Evolutionary conservation across 1,284 basidiomycete genomes (phyloP).

Genomic region (Cryptococcus depauperatus): DNA sequence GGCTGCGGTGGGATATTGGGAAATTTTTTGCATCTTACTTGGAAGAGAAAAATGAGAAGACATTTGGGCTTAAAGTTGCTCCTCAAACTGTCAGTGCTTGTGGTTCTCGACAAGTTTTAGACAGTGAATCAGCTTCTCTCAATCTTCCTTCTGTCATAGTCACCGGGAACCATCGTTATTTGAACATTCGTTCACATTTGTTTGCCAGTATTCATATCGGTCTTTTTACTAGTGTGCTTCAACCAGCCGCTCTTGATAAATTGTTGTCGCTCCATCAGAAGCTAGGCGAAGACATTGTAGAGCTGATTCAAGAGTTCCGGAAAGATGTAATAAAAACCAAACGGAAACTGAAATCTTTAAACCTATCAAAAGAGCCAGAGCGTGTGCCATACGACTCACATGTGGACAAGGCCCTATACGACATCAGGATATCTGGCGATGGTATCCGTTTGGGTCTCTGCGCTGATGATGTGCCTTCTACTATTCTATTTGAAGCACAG

Average conservation of each 20-base stretch:
- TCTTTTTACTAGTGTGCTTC: slow-evolving; percentile 39
- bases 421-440: slow-evolving; percentile 24
- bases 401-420: slow-evolving; percentile 9
- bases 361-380: neutral
- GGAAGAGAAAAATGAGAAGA: slow-evolving; percentile 9
- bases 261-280: slow-evolving; percentile 38
- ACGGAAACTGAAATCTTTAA: neutral
- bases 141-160: slow-evolving; percentile 21
- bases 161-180: slow-evolving; percentile 13
- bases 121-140: slow-evolving; percentile 22
- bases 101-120: slow-evolving; percentile 18
- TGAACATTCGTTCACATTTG: slow-evolving; percentile 9
- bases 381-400: neutral
- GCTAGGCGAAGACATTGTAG: slow-evolving; percentile 31
- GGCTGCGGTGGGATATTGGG: slow-evolving; percentile 39
- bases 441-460: slow-evolving; percentile 36
- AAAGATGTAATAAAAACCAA: slow-evolving; percentile 11
- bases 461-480: slow-evolving; percentile 38
- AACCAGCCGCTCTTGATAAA: slow-evolving; percentile 40
- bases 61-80: slow-evolving; percentile 26
- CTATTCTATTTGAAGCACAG: slow-evolving; percentile 36
- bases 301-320: slow-evolving; percentile 22
- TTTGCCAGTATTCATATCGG: slow-evolving; percentile 32
- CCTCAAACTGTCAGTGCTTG: slow-evolving; percentile 36
- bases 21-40: slow-evolving; percentile 17